Evolutionary conservation across 2,329 filamentous ascomycete species (phyloP), one percentile per base, ranked within the genome.

Genomic region (Huntiella omanensis): DNA sequence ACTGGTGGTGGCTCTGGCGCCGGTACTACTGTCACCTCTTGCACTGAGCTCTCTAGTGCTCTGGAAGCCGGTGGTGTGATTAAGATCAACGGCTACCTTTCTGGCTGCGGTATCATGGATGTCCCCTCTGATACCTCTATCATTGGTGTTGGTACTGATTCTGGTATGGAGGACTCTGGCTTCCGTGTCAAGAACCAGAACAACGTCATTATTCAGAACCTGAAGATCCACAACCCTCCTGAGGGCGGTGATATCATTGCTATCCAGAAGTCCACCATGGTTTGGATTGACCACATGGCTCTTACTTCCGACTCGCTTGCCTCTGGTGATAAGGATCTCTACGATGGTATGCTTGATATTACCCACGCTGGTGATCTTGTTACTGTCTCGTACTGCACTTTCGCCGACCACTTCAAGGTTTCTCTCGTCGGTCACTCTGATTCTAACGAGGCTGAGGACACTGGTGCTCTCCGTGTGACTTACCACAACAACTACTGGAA

Each of bases 341-440:
- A 65, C 19, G 64, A 67, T 46, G 65, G 65, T 1, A 53, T 66
- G 2, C 50, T 67, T 2, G 65, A 68, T 51, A 57, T 67, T 39
- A 63, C 60, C 0, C 65, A 68, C 48, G 65, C 59, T 1, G 59
- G 60, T 2, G 65, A 68, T 51, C 59, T 57, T 49, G 55, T 68
- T 5, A 67, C 65, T 0, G 57, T 67, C 7, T 64, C 63, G 1
- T 60, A 61, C 54, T 62, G 56, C 16, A 62, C 62, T 38, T 59
- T 68, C 49, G 62, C 65, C 46, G 63, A 67, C 50, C 65, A 68
- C 52, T 59, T 54, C 38, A 79, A 79, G 60, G 71, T 66, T 22
- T 72, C 70, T 0, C 65, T 79, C 11, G 62, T 78, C 45, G 75
- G 72, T 4, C 73, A 78, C 64, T 71, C 67, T 5, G 71, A 79